These are phyloP conservation scores for Microglena sp. DNA, from an alignment of 139 green algal genomes.

Conservation along the genomic window DNA sequence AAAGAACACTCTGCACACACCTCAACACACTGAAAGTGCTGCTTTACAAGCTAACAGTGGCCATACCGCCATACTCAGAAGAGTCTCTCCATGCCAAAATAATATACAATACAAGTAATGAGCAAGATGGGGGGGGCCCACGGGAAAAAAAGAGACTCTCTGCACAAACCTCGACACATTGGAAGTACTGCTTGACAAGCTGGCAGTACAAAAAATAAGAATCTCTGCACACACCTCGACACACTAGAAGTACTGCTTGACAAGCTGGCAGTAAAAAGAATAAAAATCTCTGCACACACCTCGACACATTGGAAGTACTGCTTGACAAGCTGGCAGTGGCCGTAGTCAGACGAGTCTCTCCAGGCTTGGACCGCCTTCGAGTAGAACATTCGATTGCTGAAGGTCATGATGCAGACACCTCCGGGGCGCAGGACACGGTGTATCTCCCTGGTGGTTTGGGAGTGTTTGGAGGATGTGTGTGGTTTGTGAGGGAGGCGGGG, in stretches of 20 bases:
- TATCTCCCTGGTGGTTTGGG: no score
- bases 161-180: background rate
- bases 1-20: background rate
- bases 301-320: slow-evolving; percentile 11
- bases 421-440: slow-evolving; percentile 77
- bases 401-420: slow-evolving; percentile 70
- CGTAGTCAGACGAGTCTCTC: slow-evolving; percentile 60
- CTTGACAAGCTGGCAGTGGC: slow-evolving; percentile 24
- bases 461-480: no score
- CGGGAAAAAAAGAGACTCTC: background rate
- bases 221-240: background rate
- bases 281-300: background rate
- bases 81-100: background rate
- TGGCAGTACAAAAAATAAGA: background rate
- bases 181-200: background rate
- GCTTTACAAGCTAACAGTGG: slow-evolving; percentile 54
- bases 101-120: background rate
- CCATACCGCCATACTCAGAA: slow-evolving; percentile 24
- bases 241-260: background rate
- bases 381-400: slow-evolving; percentile 33
- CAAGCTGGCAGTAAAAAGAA: background rate
- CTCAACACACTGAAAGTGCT: slow-evolving; percentile 46
- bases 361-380: slow-evolving; percentile 55
- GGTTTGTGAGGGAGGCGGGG: no score
- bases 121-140: background rate